phyloP scores from a whole-genome alignment of 2,329 filamentous ascomycete genomes.

The Aplosporella prunicola region DNA sequence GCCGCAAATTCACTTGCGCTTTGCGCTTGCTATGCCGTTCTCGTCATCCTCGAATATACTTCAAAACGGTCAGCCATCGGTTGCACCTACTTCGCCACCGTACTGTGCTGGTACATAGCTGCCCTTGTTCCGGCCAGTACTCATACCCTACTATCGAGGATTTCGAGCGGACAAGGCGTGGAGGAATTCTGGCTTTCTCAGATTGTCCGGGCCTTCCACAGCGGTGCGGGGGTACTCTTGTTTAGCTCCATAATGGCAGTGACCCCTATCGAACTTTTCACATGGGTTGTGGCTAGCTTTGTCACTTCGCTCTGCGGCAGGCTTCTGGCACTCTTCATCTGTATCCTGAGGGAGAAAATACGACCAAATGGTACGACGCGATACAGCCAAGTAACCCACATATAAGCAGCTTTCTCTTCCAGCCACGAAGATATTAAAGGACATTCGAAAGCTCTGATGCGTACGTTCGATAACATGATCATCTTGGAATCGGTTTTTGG shows the following conservation, averaged over 20 bases:
- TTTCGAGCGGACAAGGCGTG: constrained; percentile 19
- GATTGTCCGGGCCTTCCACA: constrained; percentile 25
- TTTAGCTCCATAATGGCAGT: constrained; percentile 28
- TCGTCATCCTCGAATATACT: constrained; percentile 21
- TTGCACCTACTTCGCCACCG: constrained; percentile 21
- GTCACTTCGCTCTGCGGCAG: constrained; percentile 19
- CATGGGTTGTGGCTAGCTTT: constrained; percentile 21
- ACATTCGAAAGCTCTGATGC: no score
- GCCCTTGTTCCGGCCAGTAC: constrained; percentile 20
- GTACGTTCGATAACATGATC: no score
- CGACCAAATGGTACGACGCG: no score
- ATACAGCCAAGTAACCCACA: no score
- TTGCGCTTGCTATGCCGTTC: constrained; percentile 14
- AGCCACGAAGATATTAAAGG: no score
- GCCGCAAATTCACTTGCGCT: constrained; percentile 3
- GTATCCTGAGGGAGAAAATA: no score
- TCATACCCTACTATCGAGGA: constrained; percentile 16
- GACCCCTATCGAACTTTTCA: constrained; percentile 22
- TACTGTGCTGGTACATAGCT: constrained; percentile 19
- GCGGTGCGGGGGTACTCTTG: constrained; percentile 24
- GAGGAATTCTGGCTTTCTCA: constrained; percentile 23
- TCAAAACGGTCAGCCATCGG: constrained; percentile 24
- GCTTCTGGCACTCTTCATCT: constrained; percentile 30
- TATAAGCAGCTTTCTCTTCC: no score
- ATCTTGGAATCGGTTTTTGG: no score